These are phyloP conservation scores for Pterulicium gracile DNA, from an alignment of 1,284 basidiomycete genomes.

Conservation along the genomic window DNA sequence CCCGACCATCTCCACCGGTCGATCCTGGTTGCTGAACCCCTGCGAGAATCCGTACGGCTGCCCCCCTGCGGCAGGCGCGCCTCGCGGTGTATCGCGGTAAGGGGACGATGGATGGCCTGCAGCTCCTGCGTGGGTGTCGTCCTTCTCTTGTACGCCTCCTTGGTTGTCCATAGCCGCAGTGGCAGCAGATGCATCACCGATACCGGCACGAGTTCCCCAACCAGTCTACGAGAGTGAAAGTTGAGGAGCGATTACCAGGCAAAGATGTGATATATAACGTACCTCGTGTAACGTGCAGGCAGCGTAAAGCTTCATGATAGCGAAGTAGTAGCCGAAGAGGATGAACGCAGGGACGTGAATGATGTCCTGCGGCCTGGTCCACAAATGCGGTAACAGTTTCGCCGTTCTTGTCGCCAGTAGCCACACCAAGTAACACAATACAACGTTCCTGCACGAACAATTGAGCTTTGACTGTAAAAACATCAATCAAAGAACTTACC, in stretches of 20 bases:
- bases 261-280: slow-evolving; percentile 8
- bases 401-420: slow-evolving; percentile 73
- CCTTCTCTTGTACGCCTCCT: too few species aligned
- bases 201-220: slow-evolving; percentile 87
- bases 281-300: slow-evolving; percentile 76
- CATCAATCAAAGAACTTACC: slow-evolving; percentile 39
- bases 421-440: slow-evolving; percentile 71
- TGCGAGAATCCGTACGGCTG: background rate
- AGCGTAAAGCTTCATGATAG: slow-evolving; percentile 82
- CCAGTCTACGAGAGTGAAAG: too few species aligned
- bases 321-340: slow-evolving; percentile 81
- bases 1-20: slow-evolving; percentile 1
- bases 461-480: slow-evolving; percentile 7
- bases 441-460: slow-evolving; percentile 50
- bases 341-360: slow-evolving; percentile 90
- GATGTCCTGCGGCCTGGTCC: slow-evolving; percentile 75
- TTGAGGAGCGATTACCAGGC: too few species aligned
- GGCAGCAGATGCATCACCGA: slow-evolving; percentile 69
- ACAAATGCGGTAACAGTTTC: slow-evolving; percentile 84
- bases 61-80: background rate
- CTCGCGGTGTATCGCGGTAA: slow-evolving; percentile 2
- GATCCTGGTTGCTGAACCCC: background rate
- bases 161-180: slow-evolving; percentile 47
- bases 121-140: background rate
- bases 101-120: background rate